Evolutionary conservation across 805 yeast genomes (phyloP), one percentile per base, ranked within the genome.

Genomic region (Metschnikowia anglica): DNA sequence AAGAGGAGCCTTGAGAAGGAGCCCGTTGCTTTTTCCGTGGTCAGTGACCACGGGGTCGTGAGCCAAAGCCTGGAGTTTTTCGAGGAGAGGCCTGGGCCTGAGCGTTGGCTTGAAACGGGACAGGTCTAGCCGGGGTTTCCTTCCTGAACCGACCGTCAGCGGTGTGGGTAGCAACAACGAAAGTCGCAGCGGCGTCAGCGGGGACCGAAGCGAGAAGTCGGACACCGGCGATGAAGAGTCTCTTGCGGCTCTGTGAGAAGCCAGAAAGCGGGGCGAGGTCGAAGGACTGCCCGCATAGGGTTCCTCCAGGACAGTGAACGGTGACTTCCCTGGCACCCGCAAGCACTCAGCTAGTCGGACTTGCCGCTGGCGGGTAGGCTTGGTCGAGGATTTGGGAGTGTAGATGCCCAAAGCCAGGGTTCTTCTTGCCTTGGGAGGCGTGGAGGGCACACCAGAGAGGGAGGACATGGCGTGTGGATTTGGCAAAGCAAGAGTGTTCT

Each of bases 61-160:
- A 8, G 37, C 30, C 20, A 29, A 24, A 8, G 37, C 37, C 38
- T 42, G 45, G 18, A 41, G 34, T 17, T 25, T 30, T 16, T 20
- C 41, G 11, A 41, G 40, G 9, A 41, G 41, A 23, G 25, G 41
- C 36, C 37, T 41, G 13, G 48, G 29, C n/a, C 30, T 35, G 9
- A 26, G n/a, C 3, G 46, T 35, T 17, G 17, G 35, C 3, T 37
- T 28, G 4, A 25, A 21, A 12, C 25, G 30, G 18, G 28, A n/a
- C 29, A n/a, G 15, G 3, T 31, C 32, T 2, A 25, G 30, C 13
- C 37, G 37, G 29, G 31, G 34, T 38, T 38, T 44, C 15, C 51
- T 37, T n/a, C 53, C 51, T 3, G 56, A 26, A 12, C 52, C 53
- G 4, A 43, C 46, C 4, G 55, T 52, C 52, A 45, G 51, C 10